Evolutionary conservation across 75 land plant genomes (phyloP).

Genomic region (Selaginella moellendorffii): DNA sequence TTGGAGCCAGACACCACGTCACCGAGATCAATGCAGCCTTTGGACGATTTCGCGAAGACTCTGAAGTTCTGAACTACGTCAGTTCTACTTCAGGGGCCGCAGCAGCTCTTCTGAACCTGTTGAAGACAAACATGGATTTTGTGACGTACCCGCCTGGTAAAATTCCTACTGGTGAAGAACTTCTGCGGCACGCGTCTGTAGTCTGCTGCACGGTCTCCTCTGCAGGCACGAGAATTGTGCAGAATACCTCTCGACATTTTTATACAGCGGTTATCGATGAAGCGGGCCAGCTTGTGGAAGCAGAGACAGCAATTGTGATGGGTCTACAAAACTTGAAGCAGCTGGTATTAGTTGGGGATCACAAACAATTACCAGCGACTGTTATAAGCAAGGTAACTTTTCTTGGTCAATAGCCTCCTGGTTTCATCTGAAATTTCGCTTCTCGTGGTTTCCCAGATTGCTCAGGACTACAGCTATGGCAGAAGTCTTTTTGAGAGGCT

Average conservation of each 20-base stretch:
- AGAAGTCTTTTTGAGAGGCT: conserved; percentile 78
- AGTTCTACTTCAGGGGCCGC: not conserved
- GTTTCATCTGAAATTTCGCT: not conserved
- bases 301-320: conserved; percentile 48
- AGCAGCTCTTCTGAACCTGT: not conserved
- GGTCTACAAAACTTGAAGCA: conserved; percentile 33
- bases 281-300: conserved; percentile 80
- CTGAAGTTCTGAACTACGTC: not conserved
- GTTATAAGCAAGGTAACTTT: conserved; percentile 56
- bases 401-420: not conserved
- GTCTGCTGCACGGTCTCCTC: conserved; percentile 59
- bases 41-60: not conserved
- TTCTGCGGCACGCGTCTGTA: conserved; percentile 29
- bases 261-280: conserved; percentile 57
- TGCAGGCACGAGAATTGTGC: conserved; percentile 18
- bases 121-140: not conserved
- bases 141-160: not conserved
- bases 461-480: conserved; percentile 42
- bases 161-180: not conserved
- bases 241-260: conserved; percentile 22
- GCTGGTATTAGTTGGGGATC: conserved; percentile 67
- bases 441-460: conserved; percentile 27
- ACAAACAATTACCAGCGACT: conserved; percentile 52
- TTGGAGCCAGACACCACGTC: not conserved
- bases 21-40: not conserved